Base-by-base conservation (phyloP, 495 filamentous ascomycete genomes). In the Bryoglossum gracile region DNA sequence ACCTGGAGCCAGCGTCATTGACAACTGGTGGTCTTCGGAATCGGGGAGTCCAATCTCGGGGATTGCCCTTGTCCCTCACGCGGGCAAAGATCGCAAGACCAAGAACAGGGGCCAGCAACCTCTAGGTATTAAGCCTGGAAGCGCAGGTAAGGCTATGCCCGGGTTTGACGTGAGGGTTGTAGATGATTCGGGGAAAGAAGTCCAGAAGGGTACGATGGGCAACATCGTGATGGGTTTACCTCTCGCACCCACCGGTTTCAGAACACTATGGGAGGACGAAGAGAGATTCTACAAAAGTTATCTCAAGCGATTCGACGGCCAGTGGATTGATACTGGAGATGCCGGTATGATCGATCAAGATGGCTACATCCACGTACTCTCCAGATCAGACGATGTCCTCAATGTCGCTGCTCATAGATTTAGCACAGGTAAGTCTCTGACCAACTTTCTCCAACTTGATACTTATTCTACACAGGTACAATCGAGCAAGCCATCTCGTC, bases 21-120 rank as follows among this genome's bases (percentile, higher is more conserved):
- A 96, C 62, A 94, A 95, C 60, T 96, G 90, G 90, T 96, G 90
- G 90, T 91, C 86, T 3, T 91, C 87, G 1, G 90, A 95, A 64
- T 87, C 85, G 1, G 90, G 90, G 6, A 87, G 84, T 3, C 90
- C 90, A 4, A 95, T 96, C 51, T 82, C 89, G 0, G 89, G 87
- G 1, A 68, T 94, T 21, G 81, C 86, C 5, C 68, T 94, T 26
- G 68, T 75, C 3, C 76, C 81, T 3, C 66, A 70, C 36, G 66
- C 70, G 2, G 79, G 68, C 0, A 65, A 62, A 40, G 58, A 71
- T 25, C 63, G 69, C 43, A 59, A 58, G 8, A 64, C 60, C 4
- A 51, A 60, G 41, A 57, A 53, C 10, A 63, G 64, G 25, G 55
- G 68, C 10, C 67, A 64, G 1, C 50, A 50, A 21, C 25, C 46